Evolutionary conservation across 345 rosid species (phyloP), one percentile per base, ranked within the genome.

Genomic region (Euclidium syriacum): DNA sequence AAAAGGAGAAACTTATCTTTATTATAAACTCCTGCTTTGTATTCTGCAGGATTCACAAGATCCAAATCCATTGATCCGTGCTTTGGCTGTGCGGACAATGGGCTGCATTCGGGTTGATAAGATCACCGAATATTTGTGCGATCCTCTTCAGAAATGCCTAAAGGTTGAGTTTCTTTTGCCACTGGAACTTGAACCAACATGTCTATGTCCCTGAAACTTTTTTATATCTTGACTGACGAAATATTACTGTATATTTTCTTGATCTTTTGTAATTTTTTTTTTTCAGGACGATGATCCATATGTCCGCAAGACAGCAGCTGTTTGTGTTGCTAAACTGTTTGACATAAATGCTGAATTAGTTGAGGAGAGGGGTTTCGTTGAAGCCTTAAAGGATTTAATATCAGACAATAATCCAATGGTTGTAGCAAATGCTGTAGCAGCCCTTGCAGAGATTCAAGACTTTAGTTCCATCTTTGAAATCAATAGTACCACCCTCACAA

Each of bases 391-490:
- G 78, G 98, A 92, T 78, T 83, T 92, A 73, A 89, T 92, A 68
- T 92, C 98, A 58, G 98, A 92, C 77, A 92, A 92, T 73, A 92
- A 92, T 65, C 98, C 98, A 15, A 92, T 92, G 98, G 98, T 89
- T 67, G 98, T 89, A 10, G 96, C 96, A 43, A 92, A 92, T 89
- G 96, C 96, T 53, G 94, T 92, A 39, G 96, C 98, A 50, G 95
- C 98, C 69, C 92, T 92, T 68, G 91, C 95, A 17, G 98, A 92
- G 81, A 92, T 92, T 68, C 95, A 89, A 78, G 96, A 92, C 69
- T 59, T n/a, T n/a, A 69, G 82, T 58, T 89, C 96, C 7, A 36
- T 92, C 66, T 89, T 92, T 79, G 98, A 92, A 83, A 83, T 89
- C 67, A 85, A 90, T 38, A 82, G 87, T 67, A 77, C 70, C 53